Percentiles rank a stretch among this genome's conserved stretches.
phyloP scores from a whole-genome alignment of 805 yeast genomes.

The Zygoascus flipseniorum region DNA sequence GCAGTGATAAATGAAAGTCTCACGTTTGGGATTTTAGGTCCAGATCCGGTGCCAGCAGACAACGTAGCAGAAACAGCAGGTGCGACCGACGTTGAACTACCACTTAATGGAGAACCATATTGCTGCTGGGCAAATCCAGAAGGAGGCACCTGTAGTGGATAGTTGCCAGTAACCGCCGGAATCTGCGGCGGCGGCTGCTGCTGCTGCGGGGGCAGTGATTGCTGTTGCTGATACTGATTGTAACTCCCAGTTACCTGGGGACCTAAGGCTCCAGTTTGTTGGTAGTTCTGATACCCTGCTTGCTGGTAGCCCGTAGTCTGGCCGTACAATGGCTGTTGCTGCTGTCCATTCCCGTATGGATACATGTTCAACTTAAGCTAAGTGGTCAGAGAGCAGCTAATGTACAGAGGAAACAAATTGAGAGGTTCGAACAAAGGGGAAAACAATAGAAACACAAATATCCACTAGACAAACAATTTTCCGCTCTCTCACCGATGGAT shows the following conservation, averaged over 20 bases:
- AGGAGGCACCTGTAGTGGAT: not conserved
- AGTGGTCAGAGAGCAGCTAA: not conserved
- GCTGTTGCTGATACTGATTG: conserved; percentile 10
- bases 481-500: not conserved
- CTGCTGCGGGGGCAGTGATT: conserved; percentile 17
- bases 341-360: conserved; percentile 1
- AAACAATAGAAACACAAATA: not conserved
- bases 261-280: conserved; percentile 27
- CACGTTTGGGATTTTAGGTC: conserved; percentile 29
- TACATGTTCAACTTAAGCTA: not conserved
- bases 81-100: not conserved
- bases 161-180: conserved; percentile 16
- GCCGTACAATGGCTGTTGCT: conserved; percentile 3
- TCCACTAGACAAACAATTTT: not conserved
- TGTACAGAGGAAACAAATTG: not conserved
- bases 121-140: not conserved
- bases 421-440: not conserved
- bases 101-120: not conserved
- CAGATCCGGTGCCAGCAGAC: not conserved
- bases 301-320: conserved; percentile 7
- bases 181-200: conserved; percentile 20
- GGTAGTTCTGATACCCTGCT: conserved; percentile 16
- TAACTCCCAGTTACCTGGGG: conserved; percentile 11
- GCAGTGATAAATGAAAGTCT: conserved; percentile 79
- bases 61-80: conserved; percentile 1